Evolutionary conservation across 2,329 filamentous ascomycete species (phyloP), one percentile per base, ranked within the genome.

Genomic region (Ambrosiella beaveri): DNA sequence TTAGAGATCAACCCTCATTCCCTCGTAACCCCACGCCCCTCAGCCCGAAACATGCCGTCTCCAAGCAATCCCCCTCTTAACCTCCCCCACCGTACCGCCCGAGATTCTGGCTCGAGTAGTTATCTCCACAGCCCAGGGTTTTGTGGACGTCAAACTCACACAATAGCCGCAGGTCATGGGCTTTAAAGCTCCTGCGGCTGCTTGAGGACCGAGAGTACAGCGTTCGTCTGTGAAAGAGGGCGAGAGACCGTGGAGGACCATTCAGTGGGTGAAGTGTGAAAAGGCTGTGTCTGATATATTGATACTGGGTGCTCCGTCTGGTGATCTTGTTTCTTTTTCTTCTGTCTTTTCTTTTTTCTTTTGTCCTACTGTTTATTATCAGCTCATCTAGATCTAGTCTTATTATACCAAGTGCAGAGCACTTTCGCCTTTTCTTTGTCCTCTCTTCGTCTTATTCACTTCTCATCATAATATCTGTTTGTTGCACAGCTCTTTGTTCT

Each of bases 301-400:
- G 56, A 15, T 53, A 37, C 61, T 63, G 60, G 47, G 59, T 60
- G 64, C 59, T 63, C 62, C 59, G 60, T 53, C 61, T 60, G 61
- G 59, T 61, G 44, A 59, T 56, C 52, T 35, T 45, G n/a, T 59
- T 61, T 60, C 60, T 50, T 17, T 8, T 11, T 36, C 17, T 53
- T 36, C 17, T 53, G 47, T 15, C n/a, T 53, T 62, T 57, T 39
- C 6, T 27, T 53, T 19, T 45, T 47, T 51, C 8, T 52, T 27
- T 50, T 35, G 35, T 53, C 27, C 4, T 44, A 60, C 64, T 63
- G 66, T 63, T 63, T 57, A 57, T 54, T 57, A 57, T 54, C n/a
- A 41, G n/a, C 40, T 41, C 11, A 57, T 11, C 3, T 39, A n/a
- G 8, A 7, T 55, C 40, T 41, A 41, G n/a, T 41, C n/a, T 41